Evolutionary conservation across 768 basidiomycete species (phyloP).

Genomic region (Lanmaoa rubissima): DNA sequence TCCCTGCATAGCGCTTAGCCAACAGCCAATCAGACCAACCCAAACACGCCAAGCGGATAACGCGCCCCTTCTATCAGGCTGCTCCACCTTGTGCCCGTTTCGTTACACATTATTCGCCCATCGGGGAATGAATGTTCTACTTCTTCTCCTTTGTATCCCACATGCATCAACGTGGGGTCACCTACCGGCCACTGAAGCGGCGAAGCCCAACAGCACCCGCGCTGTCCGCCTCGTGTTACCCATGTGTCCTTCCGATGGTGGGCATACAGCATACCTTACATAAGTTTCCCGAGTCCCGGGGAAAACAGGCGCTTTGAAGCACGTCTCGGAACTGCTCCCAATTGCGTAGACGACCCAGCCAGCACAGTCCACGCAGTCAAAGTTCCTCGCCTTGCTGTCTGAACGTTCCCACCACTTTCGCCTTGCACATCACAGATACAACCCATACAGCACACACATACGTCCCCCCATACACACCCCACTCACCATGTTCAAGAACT

Average conservation of each 20-base stretch:
- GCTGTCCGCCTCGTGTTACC: conserved; percentile 22
- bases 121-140: neutral
- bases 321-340: neutral
- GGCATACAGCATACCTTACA: conserved; percentile 12
- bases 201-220: neutral
- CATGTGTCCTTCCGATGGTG: conserved; percentile 9
- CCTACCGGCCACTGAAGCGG: neutral
- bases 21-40: neutral
- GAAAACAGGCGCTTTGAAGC: conserved; percentile 3
- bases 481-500: conserved; percentile 45
- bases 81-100: neutral
- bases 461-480: neutral
- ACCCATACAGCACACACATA: neutral
- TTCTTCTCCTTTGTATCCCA: neutral
- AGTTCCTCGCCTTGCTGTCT: neutral
- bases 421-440: neutral
- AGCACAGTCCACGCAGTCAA: neutral
- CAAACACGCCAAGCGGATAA: neutral
- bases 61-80: neutral
- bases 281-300: conserved; percentile 7
- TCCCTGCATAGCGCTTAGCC: neutral
- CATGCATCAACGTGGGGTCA: neutral
- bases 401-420: neutral
- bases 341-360: neutral
- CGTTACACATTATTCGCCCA: neutral